Percentiles rank a stretch among this genome's conserved stretches.
These are phyloP conservation scores for Xanthoconium stramineum DNA, from an alignment of 768 basidiomycete genomes.

Conservation along the genomic window DNA sequence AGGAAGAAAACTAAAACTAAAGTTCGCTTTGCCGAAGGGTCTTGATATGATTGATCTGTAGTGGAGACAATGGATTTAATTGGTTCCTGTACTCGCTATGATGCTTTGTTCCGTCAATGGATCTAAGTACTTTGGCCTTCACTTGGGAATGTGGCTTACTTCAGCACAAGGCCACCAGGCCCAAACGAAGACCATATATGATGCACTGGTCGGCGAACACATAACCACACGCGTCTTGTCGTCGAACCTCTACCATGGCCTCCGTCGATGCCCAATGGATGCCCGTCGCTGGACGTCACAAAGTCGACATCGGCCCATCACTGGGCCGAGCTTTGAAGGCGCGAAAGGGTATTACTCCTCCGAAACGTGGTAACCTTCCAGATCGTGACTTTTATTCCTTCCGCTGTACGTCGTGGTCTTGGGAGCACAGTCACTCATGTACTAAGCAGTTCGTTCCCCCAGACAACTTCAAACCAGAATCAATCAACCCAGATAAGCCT, in stretches of 20 bases:
- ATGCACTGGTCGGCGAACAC: constrained; percentile 2
- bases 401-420: constrained; percentile 51
- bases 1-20: constrained; percentile 36
- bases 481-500: constrained; percentile 61
- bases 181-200: constrained; percentile 17
- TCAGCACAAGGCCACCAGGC: constrained; percentile 20
- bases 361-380: constrained; percentile 45
- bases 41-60: constrained; percentile 1
- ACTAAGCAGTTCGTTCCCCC: constrained; percentile 1
- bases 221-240: constrained; percentile 20
- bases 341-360: constrained; percentile 51
- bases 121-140: not conserved
- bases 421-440: not conserved
- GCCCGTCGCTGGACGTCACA: constrained; percentile 55
- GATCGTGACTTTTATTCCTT: constrained; percentile 76
- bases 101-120: too few relatives aligned
- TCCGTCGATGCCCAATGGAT: constrained; percentile 48
- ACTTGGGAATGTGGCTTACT: constrained; percentile 18
- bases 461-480: constrained; percentile 79
- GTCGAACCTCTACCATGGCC: constrained; percentile 40
- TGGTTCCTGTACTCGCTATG: constrained; percentile 5
- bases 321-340: constrained; percentile 65
- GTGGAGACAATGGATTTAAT: not conserved
- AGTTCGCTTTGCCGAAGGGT: constrained; percentile 18
- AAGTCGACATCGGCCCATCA: constrained; percentile 60